phyloP scores from a whole-genome alignment of 2,329 filamentous ascomycete species.

The Pseudogymnoascus verrucosus region DNA sequence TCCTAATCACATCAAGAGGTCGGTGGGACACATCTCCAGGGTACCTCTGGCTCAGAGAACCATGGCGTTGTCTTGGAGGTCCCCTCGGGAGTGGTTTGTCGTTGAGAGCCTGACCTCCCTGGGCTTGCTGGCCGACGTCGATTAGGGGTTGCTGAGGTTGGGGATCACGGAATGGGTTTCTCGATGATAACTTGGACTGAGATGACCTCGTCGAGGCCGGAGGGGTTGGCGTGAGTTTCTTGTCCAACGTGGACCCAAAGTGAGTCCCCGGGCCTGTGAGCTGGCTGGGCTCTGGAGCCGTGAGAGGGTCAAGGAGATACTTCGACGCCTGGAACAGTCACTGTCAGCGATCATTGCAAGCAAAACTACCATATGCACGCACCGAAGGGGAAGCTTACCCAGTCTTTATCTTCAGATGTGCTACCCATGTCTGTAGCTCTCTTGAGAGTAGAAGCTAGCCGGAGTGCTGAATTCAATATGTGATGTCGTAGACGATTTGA shows the following conservation, averaged over 20 bases:
- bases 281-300: slow-evolving; percentile 57
- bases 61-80: slow-evolving; percentile 30
- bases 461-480: background rate
- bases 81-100: slow-evolving; percentile 26
- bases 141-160: slow-evolving; percentile 23
- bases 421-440: background rate
- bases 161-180: slow-evolving; percentile 33
- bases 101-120: background rate
- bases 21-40: slow-evolving; percentile 57
- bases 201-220: slow-evolving; percentile 48
- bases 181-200: slow-evolving; percentile 37
- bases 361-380: background rate
- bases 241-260: slow-evolving; percentile 16
- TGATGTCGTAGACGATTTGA: background rate
- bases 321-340: slow-evolving; percentile 45
- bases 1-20: slow-evolving; percentile 58
- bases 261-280: slow-evolving; percentile 58
- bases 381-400: background rate
- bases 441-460: background rate
- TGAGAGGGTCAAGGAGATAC: slow-evolving; percentile 63
- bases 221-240: slow-evolving; percentile 35
- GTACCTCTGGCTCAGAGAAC: slow-evolving; percentile 50
- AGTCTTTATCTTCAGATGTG: background rate
- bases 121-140: slow-evolving; percentile 27
- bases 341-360: background rate